Conservation (phyloP, 257 asterid genomes). For the Leonotis leonurus region DNA sequence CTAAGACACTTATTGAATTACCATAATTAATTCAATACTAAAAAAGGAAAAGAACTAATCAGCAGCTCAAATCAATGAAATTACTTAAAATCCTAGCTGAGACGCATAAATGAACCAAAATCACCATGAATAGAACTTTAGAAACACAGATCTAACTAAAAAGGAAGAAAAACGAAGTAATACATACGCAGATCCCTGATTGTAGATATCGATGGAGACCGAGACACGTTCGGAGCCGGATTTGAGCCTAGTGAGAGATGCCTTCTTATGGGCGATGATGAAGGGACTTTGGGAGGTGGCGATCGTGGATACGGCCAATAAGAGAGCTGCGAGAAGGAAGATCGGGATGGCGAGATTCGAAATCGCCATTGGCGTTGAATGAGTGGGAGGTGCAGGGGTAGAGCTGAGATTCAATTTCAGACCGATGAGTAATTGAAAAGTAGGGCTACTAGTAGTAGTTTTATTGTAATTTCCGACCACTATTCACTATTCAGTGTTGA, state of each 20-base stretch:
- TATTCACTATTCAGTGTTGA: too few species aligned
- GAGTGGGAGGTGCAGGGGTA: background rate
- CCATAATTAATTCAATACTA: background rate
- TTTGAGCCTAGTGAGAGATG: conserved; percentile 58
- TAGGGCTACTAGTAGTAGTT: background rate
- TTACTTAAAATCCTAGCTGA: background rate
- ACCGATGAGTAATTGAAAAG: conserved; percentile 1
- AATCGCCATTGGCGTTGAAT: conserved; percentile 28
- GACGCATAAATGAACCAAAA: background rate
- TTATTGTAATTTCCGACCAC: conserved; percentile 21
- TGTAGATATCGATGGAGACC: conserved; percentile 69
- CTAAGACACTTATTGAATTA: conserved; percentile 1
- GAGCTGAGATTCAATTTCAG: conserved; percentile 11
- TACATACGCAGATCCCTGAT: conserved; percentile 80
- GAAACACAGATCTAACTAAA: conserved; percentile 22
- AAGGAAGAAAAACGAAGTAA: background rate
- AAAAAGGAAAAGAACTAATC: background rate
- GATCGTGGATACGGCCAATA: conserved; percentile 26
- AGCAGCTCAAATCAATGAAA: background rate
- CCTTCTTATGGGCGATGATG: conserved; percentile 83
- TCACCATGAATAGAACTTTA: background rate
- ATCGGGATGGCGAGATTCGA: conserved; percentile 15
- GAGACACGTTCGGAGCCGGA: conserved; percentile 70
- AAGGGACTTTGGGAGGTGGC: conserved; percentile 69
- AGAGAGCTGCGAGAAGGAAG: conserved; percentile 25